Conservation (phyloP, 2,329 filamentous ascomycete genomes). For the Claviceps sp. region DNA sequence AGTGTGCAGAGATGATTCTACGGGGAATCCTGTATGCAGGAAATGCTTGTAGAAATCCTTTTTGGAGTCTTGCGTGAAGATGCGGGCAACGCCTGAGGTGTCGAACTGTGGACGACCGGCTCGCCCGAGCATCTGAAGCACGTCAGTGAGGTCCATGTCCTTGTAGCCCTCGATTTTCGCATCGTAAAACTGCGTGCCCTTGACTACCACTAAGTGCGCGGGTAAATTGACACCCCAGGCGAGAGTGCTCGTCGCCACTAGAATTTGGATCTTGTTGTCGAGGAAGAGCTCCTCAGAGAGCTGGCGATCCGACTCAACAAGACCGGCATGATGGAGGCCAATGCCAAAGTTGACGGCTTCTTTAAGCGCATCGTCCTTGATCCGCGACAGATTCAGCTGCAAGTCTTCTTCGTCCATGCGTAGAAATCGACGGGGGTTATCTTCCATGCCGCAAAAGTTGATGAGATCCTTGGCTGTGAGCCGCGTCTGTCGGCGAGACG, state of each 20-base stretch:
- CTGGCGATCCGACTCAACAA: conserved; percentile 87
- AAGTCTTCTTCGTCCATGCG: conserved; percentile 92
- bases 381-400: conserved; percentile 70
- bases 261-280: conserved; percentile 95
- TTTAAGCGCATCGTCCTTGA: conserved; percentile 84
- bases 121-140: conserved; percentile 93
- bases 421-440: conserved; percentile 86
- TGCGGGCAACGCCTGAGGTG: conserved; percentile 85
- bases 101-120: conserved; percentile 95
- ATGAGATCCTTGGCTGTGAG: conserved; percentile 93
- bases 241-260: conserved; percentile 88
- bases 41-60: conserved; percentile 99
- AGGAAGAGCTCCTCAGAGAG: conserved; percentile 89
- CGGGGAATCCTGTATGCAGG: conserved; percentile 91
- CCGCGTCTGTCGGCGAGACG: conserved; percentile 85
- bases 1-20: conserved; percentile 91
- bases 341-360: conserved; percentile 97
- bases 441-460: conserved; percentile 96
- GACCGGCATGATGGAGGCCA: conserved; percentile 88
- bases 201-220: conserved; percentile 92
- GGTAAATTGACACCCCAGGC: conserved; percentile 98
- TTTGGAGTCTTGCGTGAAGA: conserved; percentile 94
- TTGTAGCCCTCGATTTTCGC: conserved; percentile 96
- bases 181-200: conserved; percentile 96
- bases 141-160: conserved; percentile 97